Conservation (phyloP, 106 monocot genomes). For the Gastrodia elata region DNA sequence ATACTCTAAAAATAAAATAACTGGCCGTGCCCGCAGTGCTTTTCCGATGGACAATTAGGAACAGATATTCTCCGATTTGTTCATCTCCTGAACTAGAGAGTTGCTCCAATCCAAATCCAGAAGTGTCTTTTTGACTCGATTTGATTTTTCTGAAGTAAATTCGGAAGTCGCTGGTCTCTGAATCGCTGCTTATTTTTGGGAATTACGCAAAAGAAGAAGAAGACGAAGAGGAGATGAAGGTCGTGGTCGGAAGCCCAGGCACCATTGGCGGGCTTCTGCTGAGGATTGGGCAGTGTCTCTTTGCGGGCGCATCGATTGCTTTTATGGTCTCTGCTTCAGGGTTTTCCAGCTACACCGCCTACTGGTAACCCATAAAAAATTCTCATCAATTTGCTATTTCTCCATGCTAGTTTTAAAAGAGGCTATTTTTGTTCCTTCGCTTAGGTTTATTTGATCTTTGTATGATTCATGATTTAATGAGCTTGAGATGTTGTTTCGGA, state of each 20-base stretch:
- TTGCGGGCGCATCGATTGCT: conserved; percentile 25
- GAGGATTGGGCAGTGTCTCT: conserved; percentile 32
- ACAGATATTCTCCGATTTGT: neutral
- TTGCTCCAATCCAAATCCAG: neutral
- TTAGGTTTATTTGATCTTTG: neutral
- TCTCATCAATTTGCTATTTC: neutral
- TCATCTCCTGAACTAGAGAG: neutral
- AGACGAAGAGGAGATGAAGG: conserved; percentile 24
- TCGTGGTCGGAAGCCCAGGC: conserved; percentile 31
- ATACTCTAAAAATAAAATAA: too few species aligned
- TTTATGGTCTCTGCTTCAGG: conserved; percentile 24
- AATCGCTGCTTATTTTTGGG: neutral
- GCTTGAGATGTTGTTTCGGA: neutral
- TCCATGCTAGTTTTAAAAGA: neutral
- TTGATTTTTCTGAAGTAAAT: neutral
- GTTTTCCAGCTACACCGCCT: conserved; percentile 19
- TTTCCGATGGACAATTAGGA: neutral
- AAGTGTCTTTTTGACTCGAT: neutral
- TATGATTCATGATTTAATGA: neutral
- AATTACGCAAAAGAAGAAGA: neutral
- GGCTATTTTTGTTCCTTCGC: neutral
- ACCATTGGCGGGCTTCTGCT: conserved; percentile 27
- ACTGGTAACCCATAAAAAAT: conserved; percentile 10
- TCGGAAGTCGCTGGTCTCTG: neutral
- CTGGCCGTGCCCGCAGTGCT: too few species aligned